phyloP scores from a whole-genome alignment of 2,329 filamentous ascomycete genomes.

The Aspergillus sp. region DNA sequence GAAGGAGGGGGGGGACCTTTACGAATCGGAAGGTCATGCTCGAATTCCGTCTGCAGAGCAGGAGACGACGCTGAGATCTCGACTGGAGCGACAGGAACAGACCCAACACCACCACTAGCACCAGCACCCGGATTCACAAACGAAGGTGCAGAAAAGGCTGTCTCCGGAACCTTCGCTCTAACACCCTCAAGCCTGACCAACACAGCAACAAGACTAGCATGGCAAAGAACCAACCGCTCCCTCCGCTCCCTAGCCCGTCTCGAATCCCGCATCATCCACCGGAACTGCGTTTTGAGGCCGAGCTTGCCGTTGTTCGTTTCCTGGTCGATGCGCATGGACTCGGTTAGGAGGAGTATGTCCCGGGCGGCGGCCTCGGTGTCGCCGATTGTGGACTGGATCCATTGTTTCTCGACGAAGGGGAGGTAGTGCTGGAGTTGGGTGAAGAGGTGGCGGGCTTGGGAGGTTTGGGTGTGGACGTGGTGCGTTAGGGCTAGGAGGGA shows the following conservation, averaged over 20 bases:
- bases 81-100: too few relatives aligned
- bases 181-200: slow-evolving; percentile 16
- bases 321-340: slow-evolving; percentile 20
- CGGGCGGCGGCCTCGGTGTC: slow-evolving; percentile 35
- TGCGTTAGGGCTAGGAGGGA: slow-evolving; percentile 14
- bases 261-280: slow-evolving; percentile 21
- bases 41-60: too few relatives aligned
- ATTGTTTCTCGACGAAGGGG: slow-evolving; percentile 16
- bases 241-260: slow-evolving; percentile 17
- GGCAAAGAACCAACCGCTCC: slow-evolving; percentile 16
- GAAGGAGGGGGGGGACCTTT: too few relatives aligned
- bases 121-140: not conserved
- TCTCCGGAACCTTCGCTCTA: not conserved
- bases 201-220: slow-evolving; percentile 21
- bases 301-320: slow-evolving; percentile 18
- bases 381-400: slow-evolving; percentile 27
- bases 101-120: too few relatives aligned
- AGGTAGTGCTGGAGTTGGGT: slow-evolving; percentile 6
- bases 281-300: slow-evolving; percentile 14
- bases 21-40: too few relatives aligned
- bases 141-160: not conserved
- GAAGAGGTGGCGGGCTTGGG: slow-evolving; percentile 20
- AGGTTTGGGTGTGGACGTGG: slow-evolving; percentile 18
- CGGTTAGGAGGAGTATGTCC: slow-evolving; percentile 27
- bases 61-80: too few relatives aligned